A percentile compares a stretch with the other conserved stretches of the same genome.
Conservation (phyloP, 176 grass and related monocot genomes). For the Zoysia japonica region DNA sequence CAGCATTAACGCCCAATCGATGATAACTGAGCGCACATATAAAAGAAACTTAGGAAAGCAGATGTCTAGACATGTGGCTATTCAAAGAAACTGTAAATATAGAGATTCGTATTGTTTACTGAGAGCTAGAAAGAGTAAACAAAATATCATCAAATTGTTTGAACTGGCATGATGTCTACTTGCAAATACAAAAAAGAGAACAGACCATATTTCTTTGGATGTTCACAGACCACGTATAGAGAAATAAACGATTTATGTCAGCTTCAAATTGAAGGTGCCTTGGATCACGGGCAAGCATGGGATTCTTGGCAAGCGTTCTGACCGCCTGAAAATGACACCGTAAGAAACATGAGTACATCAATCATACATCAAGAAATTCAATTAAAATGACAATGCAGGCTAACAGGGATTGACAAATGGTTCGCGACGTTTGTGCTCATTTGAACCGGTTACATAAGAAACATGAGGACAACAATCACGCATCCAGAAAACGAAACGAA, state of each 20-base stretch:
- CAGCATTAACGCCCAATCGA: constrained; percentile 71
- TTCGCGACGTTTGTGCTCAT: neutral
- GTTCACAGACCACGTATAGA: constrained; percentile 76
- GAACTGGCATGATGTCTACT: constrained; percentile 6
- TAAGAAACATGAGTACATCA: neutral
- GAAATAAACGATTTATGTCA: constrained; percentile 82
- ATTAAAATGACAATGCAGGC: constrained; percentile 14
- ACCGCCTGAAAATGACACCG: constrained; percentile 53
- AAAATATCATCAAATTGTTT: constrained; percentile 3
- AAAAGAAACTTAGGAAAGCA: constrained; percentile 6
- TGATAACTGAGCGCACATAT: constrained; percentile 62
- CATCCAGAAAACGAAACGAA: neutral
- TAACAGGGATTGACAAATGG: neutral
- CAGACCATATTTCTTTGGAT: constrained; percentile 1
- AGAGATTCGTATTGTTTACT: neutral
- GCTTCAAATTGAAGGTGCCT: constrained; percentile 86
- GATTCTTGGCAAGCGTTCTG: constrained; percentile 64
- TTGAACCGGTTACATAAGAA: neutral
- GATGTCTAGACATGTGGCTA: neutral
- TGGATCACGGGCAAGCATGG: constrained; percentile 72
- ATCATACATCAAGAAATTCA: neutral
- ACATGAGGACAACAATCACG: neutral
- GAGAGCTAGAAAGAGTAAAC: neutral
- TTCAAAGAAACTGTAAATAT: neutral
- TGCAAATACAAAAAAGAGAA: constrained; percentile 19